Base-by-base conservation (phyloP, 1,284 basidiomycete genomes). In the Tremellales sp. region DNA sequence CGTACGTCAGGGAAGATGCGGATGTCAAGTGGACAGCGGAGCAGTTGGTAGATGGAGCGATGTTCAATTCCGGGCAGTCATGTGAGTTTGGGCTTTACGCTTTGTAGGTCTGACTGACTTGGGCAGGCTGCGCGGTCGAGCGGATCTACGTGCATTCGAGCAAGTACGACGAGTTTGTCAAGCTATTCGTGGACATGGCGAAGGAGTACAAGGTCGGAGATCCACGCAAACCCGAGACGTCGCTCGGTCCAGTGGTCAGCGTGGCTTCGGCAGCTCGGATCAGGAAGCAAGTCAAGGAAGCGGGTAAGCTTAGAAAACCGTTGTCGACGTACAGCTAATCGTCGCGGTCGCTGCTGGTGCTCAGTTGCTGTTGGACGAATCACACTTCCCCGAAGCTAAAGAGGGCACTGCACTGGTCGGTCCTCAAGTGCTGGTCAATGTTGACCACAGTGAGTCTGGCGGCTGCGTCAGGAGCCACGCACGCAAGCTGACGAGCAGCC, bases 31-130 rank as follows among this genome's bases (percentile, higher is more conserved):
- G 87, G 68, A 86, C 89, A 0, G 86, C 84, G 2, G 81, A 81
- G 22, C 85, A 97, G 67, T 80, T 97, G 10, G 91, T 93, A 2
- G 93, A 97, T 74, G 93, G 91, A 81, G 86, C 89, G 24, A 84
- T 93, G 76, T 97, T 91, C 80, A 97, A 97, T 73, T 91, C 91
- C 13, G 93, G 92, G 1, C 92, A 97, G 78, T 94, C 56, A 82
- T 88, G 60, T 27, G 76, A 64, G 56, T 45, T n/a, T 1, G 5
- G 7, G 5, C 29, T 40, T 4, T 40, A 15, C 23, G n/a, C 11
- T 4, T 23, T 29, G 15, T 12, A 19, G 17, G 21, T 27, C 24
- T 27, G 37, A 40, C 40, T 45, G 37, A 46, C n/a, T n/a, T 43
- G 47, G 44, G 46, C 45, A 50, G 64, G 64, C 53, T 73, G 68